A percentile compares a stretch with the other conserved stretches of the same genome.
Conservation (phyloP, 352 stramenopile genomes). For the Phytophthora pinifolia region DNA sequence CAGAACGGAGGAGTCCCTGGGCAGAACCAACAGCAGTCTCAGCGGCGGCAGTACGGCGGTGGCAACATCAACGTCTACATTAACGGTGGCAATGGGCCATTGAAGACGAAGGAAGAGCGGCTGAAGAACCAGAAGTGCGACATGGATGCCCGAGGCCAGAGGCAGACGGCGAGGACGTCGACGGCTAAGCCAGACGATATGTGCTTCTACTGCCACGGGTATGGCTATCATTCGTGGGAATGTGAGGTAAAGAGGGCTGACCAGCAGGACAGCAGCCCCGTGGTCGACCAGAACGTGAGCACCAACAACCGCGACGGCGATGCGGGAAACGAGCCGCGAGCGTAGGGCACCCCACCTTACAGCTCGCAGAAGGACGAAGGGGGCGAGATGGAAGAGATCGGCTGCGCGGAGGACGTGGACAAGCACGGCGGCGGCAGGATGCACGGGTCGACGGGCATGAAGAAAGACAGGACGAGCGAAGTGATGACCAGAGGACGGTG, state of each 20-base stretch:
- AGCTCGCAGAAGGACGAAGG: too few relatives aligned
- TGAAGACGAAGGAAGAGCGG: background rate
- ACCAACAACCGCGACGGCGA: background rate
- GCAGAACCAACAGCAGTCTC: too few relatives aligned
- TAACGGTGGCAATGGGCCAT: background rate
- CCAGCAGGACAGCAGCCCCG: background rate
- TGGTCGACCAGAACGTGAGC: background rate
- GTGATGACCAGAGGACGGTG: too few relatives aligned
- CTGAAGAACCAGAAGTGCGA: constrained; percentile 1
- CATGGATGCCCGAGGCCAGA: background rate
- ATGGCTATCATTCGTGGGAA: background rate
- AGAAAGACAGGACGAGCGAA: too few relatives aligned
- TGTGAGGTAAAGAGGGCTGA: background rate
- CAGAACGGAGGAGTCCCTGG: too few relatives aligned
- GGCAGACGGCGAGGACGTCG: background rate
- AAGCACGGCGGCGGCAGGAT: too few relatives aligned
- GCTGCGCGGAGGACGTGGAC: too few relatives aligned
- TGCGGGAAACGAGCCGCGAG: constrained; percentile 1
- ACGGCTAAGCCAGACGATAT: background rate
- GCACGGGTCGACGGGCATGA: too few relatives aligned
- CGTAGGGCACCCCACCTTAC: too few relatives aligned
- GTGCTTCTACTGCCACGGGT: constrained; percentile 5
- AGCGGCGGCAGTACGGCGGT: too few relatives aligned
- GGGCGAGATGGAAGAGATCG: too few relatives aligned
- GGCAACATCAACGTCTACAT: too few relatives aligned